Base-by-base conservation (phyloP, 352 stramenopile genomes). In the Aphanomyces euteiches region DNA sequence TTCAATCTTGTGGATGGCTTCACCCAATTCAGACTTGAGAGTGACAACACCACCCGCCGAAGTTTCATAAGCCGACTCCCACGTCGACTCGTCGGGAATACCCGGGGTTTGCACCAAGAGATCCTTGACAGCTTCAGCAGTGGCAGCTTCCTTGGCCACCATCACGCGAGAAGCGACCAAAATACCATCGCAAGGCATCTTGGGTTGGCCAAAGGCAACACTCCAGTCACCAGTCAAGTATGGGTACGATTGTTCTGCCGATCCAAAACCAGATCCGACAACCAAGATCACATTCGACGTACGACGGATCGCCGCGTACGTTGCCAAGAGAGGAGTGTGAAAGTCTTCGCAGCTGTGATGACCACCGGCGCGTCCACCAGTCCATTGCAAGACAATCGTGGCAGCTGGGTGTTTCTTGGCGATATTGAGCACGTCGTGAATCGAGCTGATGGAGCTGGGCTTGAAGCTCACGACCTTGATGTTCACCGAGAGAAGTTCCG, bases 151-250 rank as follows among this genome's bases (percentile, higher is more conserved):
- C 71, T 91, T 92, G 4, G 87, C 86, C 28, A 91, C 86, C 86
- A 95, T 94, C 15, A 93, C 78, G 39, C 89, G 85, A 36, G 86
- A 95, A 28, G 77, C 89, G 13, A 96, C 38, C 13, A 96, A 74
- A 57, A 95, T 92, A 73, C 77, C 87, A 53, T 95, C 87, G 5
- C 77, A 79, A 15, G 88, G 88, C 85, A 95, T 95, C 75, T 85
- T 88, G 39, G 77, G 60, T 47, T 80, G 67, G 2, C 77, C 85
- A 4, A 39, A 57, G 28, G 72, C 57, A 7, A 90, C 12, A 65
- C 85, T 93, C 89, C 88, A 95, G 12, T 95, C 86, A 4, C 87
- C 89, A 38, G 86, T 93, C 12, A 95, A 67, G 67, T 96, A 96
- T 69, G 75, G 74, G 43, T 50, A 50, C 43, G 43, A 12, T 57